These are phyloP conservation scores for Primulina eburnea DNA, from an alignment of 257 asterid genomes.

Conservation along the genomic window DNA sequence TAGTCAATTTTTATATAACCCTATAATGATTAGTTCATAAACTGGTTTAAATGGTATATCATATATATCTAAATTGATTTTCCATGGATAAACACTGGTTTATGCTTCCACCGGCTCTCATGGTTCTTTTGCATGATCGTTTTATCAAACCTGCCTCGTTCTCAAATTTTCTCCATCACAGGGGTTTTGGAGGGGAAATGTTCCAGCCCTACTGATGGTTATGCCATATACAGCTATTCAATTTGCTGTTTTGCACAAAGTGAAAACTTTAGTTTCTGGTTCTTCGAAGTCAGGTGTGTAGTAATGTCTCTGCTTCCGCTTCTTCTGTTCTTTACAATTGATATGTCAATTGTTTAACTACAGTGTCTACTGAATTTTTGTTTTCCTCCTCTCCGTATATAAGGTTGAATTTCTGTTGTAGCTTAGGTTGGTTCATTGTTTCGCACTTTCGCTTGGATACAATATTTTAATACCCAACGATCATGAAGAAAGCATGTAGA, in stretches of 20 bases:
- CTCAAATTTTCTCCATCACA: slow-evolving; percentile 22
- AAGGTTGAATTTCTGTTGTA: not conserved
- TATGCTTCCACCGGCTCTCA: not conserved
- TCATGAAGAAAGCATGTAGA: not conserved
- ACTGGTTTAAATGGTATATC: not conserved
- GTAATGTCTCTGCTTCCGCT: not conserved
- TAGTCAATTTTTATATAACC: too few relatives aligned
- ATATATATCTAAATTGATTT: too few relatives aligned
- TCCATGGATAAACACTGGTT: not conserved
- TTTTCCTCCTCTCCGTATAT: not conserved
- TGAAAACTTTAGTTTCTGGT: slow-evolving; percentile 79
- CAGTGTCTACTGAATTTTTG: not conserved
- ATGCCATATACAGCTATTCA: slow-evolving; percentile 98
- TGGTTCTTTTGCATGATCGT: not conserved
- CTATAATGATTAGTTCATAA: too few relatives aligned
- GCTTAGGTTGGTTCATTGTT: not conserved
- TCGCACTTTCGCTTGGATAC: not conserved
- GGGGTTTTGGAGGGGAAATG: slow-evolving; percentile 99
- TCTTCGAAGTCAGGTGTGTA: slow-evolving; percentile 80
- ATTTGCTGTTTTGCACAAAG: slow-evolving; percentile 69
- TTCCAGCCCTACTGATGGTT: slow-evolving; percentile 94
- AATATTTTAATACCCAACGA: not conserved
- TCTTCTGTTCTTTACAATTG: not conserved
- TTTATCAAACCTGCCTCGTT: not conserved
- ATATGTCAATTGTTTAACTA: not conserved